Base-by-base conservation (phyloP, 345 rosid genomes). In the Citrus reticulata region DNA sequence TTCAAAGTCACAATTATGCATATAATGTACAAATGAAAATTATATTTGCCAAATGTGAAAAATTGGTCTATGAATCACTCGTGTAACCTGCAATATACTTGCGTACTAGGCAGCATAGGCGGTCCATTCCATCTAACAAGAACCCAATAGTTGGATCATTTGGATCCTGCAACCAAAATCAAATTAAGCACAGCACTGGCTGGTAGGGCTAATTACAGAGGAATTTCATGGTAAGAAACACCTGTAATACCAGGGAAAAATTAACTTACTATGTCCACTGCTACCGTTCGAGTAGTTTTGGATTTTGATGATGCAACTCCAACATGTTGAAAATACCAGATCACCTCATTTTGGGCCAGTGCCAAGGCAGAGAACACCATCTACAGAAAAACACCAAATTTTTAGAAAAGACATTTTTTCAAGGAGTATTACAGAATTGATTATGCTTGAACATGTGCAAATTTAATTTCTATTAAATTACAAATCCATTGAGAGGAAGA, bases 361-460 rank as follows among this genome's bases (percentile, higher is more conserved):
- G 98, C 98, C 91, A 96, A 84, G 55, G 99, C 92, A 83, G 98
- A 94, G 87, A 96, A 94, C 77, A 94, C 93, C 99, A 96, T 96
- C 99, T 94, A 87, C 67, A 78, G 63, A 54, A 79, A 75, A 86
- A 76, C 35, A 84, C 27, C 65, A 77, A 78, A 71, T 34, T 30
- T 63, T 70, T 57, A 80, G 67, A 57, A 49, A 70, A 70, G 55
- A 66, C 34, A 69, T 14, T 24, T 25, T 29, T 55, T 19, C 55
- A 57, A 55, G 64, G n/a, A 65, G 34, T 55, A 57, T 22, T 66
- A 51, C 49, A n/a, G 35, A n/a, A 24, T 37, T 55, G n/a, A 67
- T 29, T 42, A 61, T 9, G 19, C 7, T 57, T 30, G 57, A 60
- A 39, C 20, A 61, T 13, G 20, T 54, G 73, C 17, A 65, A 68